Evolutionary conservation across 257 asterid genomes (phyloP), one percentile per base, ranked within the genome.

Genomic region (Nicotiana undulata): DNA sequence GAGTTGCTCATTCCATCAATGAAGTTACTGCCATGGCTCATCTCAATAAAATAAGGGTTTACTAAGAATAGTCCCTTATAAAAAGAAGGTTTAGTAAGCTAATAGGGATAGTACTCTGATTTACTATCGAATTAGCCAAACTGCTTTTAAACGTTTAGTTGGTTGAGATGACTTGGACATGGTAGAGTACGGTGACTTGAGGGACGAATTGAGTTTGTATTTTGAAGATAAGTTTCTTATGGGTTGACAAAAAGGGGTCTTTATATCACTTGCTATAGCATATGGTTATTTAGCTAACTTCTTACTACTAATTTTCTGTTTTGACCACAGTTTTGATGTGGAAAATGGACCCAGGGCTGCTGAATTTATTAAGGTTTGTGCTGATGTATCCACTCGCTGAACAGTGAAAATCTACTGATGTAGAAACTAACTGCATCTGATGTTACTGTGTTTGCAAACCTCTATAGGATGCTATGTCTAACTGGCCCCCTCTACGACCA

Each of bases 341-440:
- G 80, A 91, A 81, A 94, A 92, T 88, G 99, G 99, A 88, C 98
- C 98, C 22, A 90, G 86, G 85, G 97, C 98, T 87, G 99, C 99
- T 31, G 98, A 96, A 76, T 96, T 89, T 86, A 96, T 96, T 65
- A 83, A 85, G 97, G 99, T 92, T 77, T 77, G 82, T 77, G 26
- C 64, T 46, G 9, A 29, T 60, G 2, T 34, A 59, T 79, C 51
- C 53, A 32, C 65, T 49, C 3, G 29, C 78, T 24, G 40, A 46
- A 46, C 61, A 49, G 40, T 46, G 60, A 49, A 72, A 49, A 24
- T 74, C 44, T 26, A 24, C 16, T 49, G 16, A 74, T 74, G 61
- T 49, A 24, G 61, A 24, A 72, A 74, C 18, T 74, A 74, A 49
- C 26, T 74, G 40, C 24, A 18, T 49, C 9, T 74, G 78, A 74